A percentile compares a stretch with the other conserved stretches of the same genome.
Conservation (phyloP, 495 filamentous ascomycete species). For the Penicillium daleae region DNA sequence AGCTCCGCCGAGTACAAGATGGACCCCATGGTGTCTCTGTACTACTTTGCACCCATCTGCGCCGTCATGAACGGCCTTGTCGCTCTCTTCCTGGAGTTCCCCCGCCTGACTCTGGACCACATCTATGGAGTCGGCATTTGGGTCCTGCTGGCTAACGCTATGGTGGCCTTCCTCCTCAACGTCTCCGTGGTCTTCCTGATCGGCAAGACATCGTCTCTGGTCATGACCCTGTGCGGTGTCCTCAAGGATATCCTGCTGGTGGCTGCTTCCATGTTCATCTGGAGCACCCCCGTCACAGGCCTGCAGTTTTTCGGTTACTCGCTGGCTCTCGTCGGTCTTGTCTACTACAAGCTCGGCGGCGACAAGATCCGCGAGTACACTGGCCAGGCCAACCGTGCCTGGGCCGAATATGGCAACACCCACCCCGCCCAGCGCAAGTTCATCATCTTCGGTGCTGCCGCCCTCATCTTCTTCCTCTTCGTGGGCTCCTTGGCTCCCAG, state of each 20-base stretch:
- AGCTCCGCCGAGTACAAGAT: conserved; percentile 94
- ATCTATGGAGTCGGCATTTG: conserved; percentile 75
- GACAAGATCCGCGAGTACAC: conserved; percentile 82
- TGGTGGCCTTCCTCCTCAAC: conserved; percentile 85
- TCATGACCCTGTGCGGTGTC: conserved; percentile 96
- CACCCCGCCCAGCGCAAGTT: conserved; percentile 78
- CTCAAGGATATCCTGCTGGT: conserved; percentile 98
- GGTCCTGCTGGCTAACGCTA: conserved; percentile 77
- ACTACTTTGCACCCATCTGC: conserved; percentile 95
- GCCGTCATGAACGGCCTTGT: conserved; percentile 84
- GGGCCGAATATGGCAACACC: conserved; percentile 82
- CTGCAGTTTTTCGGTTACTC: conserved; percentile 95
- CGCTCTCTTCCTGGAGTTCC: conserved; percentile 78
- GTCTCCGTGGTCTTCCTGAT: conserved; percentile 96
- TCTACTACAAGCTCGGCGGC: conserved; percentile 96
- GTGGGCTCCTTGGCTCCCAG: conserved; percentile 61
- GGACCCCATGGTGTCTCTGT: conserved; percentile 93
- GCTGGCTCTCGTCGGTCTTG: conserved; percentile 84
- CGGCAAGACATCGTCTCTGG: conserved; percentile 93
- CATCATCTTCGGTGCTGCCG: conserved; percentile 63
- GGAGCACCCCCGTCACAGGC: conserved; percentile 76
- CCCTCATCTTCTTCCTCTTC: conserved; percentile 70
- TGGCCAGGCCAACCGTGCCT: conserved; percentile 66
- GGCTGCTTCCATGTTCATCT: conserved; percentile 84
- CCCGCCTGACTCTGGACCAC: conserved; percentile 69